Evolutionary conservation across 2,329 filamentous ascomycete genomes (phyloP).

Genomic region (Nemania sp.): DNA sequence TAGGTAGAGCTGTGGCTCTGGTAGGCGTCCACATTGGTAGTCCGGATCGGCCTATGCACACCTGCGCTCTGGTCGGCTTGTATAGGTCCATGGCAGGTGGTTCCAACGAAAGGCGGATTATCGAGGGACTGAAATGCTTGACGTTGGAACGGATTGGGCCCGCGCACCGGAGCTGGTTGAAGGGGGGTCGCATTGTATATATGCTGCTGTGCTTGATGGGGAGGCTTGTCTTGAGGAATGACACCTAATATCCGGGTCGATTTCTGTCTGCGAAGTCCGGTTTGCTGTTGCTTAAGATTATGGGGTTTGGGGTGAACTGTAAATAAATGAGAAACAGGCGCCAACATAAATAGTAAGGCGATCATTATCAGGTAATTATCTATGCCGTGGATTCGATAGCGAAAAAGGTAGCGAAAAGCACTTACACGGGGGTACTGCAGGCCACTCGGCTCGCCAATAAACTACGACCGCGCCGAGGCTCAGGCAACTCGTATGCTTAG

Average conservation of each 20-base stretch:
- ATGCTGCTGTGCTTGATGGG: slow-evolving; percentile 38
- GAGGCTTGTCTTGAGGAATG: slow-evolving; percentile 43
- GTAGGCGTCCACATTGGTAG: slow-evolving; percentile 5
- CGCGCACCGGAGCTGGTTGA: slow-evolving; percentile 26
- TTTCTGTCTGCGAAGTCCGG: not conserved
- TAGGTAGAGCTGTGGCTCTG: slow-evolving; percentile 31
- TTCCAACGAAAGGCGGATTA: not conserved
- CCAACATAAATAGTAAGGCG: not conserved
- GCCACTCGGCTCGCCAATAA: slow-evolving; percentile 86
- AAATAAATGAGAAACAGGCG: not conserved
- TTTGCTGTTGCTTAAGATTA: slow-evolving; percentile 48
- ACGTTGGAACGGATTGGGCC: slow-evolving; percentile 28
- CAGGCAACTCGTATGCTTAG: slow-evolving; percentile 79
- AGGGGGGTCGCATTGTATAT: slow-evolving; percentile 29
- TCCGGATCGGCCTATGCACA: not conserved
- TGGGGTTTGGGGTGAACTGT: slow-evolving; percentile 65
- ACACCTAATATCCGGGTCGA: slow-evolving; percentile 10
- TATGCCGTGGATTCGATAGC: not conserved
- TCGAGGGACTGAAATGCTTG: not conserved
- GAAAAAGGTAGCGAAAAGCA: not conserved
- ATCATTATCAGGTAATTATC: not conserved
- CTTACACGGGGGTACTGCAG: slow-evolving; percentile 75
- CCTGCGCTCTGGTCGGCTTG: not conserved
- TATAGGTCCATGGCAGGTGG: not conserved
- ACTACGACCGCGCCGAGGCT: slow-evolving; percentile 79